Evolutionary conservation across 1,139 yeast genomes (phyloP), one percentile per base, ranked within the genome.

Genomic region (Ogataea hybrid): DNA sequence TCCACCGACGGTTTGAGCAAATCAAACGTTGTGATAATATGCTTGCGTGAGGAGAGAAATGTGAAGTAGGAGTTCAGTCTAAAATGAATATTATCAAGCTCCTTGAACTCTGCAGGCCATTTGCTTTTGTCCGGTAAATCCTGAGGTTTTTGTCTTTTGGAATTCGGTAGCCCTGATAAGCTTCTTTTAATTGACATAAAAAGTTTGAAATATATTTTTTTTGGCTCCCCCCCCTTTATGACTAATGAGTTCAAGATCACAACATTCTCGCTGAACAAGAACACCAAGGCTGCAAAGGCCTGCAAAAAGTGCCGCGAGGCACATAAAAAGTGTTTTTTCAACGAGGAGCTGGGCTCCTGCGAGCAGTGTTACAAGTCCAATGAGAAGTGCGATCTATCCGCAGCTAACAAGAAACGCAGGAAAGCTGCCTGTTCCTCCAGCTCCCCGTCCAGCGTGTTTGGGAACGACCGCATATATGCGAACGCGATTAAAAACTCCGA

Each of bases 31-130:
- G 84, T 75, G 1, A 75, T 59, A 6, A 78, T 68, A 53, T 78
- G 81, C 44, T 77, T 75, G 37, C 81, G 62, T 3, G 78, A 69
- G 28, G 78, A 68, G 6, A 79, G 59, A 50, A 79, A 79, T 0
- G 84, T 78, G 58, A 69, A 78, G 43, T 76, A 73, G 1, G 82
- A 76, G 49, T 75, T 76, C 37, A 77, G 55, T 44, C 75, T 59
- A 52, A 70, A 71, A 50, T 73, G 77, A 7, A 75, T 65, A 25
- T 58, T 59, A 35, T 66, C 69, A 15, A 74, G 56, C 36, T 70
- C 71, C 44, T 58, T 54, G 18, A 71, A 61, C 12, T 43, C 40
- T 5, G 37, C 42, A 2, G 66, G 61, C 65, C 65, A 60, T 2
- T 40, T 31, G 1, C 38, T 39, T 23, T 45, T 50, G 9, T 37